phyloP scores from a whole-genome alignment of 768 basidiomycete species.

The Tylopilus rubrobrunneus region DNA sequence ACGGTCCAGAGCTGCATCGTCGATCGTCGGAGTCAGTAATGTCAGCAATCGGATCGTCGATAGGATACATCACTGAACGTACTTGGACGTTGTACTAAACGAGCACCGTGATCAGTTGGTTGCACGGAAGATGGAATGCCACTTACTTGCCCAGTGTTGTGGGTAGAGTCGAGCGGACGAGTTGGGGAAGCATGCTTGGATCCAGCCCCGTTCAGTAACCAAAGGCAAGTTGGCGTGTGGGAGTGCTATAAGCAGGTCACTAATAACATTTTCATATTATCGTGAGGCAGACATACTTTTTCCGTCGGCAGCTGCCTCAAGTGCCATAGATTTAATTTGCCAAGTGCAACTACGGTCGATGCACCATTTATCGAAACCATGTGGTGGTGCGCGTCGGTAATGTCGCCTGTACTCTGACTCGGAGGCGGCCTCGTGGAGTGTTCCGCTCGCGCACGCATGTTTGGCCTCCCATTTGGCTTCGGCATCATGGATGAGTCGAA shows the following conservation, averaged over 20 bases:
- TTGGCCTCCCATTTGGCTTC: slow-evolving; percentile 36
- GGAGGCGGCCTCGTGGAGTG: slow-evolving; percentile 33
- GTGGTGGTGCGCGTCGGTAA: slow-evolving; percentile 35
- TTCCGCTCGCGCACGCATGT: slow-evolving; percentile 31
- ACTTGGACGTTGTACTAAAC: slow-evolving; percentile 39
- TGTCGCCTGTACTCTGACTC: slow-evolving; percentile 41
- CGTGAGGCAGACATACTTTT: slow-evolving; percentile 17
- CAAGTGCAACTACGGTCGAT: slow-evolving; percentile 4
- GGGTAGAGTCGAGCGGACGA: slow-evolving; percentile 27
- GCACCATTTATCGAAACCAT: slow-evolving; percentile 43
- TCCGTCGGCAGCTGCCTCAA: slow-evolving; percentile 26
- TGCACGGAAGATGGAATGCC: not conserved
- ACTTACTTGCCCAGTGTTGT: slow-evolving; percentile 31
- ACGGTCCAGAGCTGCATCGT: slow-evolving; percentile 9
- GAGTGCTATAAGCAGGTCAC: slow-evolving; percentile 22
- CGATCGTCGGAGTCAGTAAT: not conserved
- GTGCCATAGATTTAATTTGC: slow-evolving; percentile 18
- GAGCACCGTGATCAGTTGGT: not conserved
- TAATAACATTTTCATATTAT: not conserved
- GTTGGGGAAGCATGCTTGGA: slow-evolving; percentile 16
- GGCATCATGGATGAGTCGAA: slow-evolving; percentile 37
- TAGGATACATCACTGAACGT: not conserved
- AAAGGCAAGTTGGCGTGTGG: slow-evolving; percentile 32
- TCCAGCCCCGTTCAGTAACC: slow-evolving; percentile 24
- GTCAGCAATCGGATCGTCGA: slow-evolving; percentile 1